Percentiles rank a stretch among this genome's conserved stretches.
phyloP scores from a whole-genome alignment of 495 filamentous ascomycete genomes.

The Ascobolus immersus region DNA sequence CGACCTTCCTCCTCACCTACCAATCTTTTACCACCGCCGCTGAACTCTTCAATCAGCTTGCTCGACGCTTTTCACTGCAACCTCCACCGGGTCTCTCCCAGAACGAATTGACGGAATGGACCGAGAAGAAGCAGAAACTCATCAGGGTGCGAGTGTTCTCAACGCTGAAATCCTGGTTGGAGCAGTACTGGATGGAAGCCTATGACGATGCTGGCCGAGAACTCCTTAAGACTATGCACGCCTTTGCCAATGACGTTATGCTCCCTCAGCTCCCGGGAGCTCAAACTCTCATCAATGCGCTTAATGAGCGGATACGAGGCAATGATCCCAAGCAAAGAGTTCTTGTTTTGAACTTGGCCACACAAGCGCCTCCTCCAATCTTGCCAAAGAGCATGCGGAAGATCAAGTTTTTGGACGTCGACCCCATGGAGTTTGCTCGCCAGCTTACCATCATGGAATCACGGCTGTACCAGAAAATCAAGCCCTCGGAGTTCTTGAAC shows the following conservation, averaged over 20 bases:
- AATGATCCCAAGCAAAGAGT: slow-evolving; percentile 70
- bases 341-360: slow-evolving; percentile 59
- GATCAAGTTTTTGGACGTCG: slow-evolving; percentile 93
- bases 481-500: slow-evolving; percentile 81
- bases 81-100: slow-evolving; percentile 60
- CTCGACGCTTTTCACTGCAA: slow-evolving; percentile 73
- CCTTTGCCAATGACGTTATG: slow-evolving; percentile 79
- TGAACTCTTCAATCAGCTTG: slow-evolving; percentile 79
- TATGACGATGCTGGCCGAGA: slow-evolving; percentile 57
- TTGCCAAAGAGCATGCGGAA: slow-evolving; percentile 99
- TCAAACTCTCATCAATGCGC: slow-evolving; percentile 46
- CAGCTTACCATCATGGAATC: slow-evolving; percentile 95
- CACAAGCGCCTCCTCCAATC: slow-evolving; percentile 58
- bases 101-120: slow-evolving; percentile 63
- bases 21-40: slow-evolving; percentile 74
- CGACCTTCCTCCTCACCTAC: slow-evolving; percentile 91
- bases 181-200: slow-evolving; percentile 95
- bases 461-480: slow-evolving; percentile 79
- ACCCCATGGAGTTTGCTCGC: slow-evolving; percentile 80
- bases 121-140: slow-evolving; percentile 78
- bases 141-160: slow-evolving; percentile 92
- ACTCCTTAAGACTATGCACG: slow-evolving; percentile 64
- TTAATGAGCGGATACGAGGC: slow-evolving; percentile 67
- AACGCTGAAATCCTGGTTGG: slow-evolving; percentile 93
- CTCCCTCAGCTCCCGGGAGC: slow-evolving; percentile 78